These are phyloP conservation scores for Bacterosira constricta DNA, from an alignment of 108 stramenopile genomes.

Conservation along the genomic window DNA sequence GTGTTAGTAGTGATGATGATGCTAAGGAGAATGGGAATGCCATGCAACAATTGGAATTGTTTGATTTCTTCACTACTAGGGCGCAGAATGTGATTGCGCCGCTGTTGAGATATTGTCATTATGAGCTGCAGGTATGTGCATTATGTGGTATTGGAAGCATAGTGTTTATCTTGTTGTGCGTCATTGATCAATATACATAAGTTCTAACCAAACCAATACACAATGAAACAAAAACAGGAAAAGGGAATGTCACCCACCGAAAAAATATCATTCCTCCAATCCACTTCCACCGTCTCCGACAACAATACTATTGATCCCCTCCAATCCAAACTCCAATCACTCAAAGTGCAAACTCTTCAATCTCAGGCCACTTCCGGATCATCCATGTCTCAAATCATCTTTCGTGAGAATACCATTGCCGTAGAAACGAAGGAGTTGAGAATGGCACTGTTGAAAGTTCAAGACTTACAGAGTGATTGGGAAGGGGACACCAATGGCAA, in stretches of 20 bases:
- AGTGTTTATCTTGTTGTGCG: background rate
- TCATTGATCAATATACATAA: background rate
- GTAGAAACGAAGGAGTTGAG: constrained; percentile 57
- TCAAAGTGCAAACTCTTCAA: constrained; percentile 16
- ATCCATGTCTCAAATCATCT: constrained; percentile 45
- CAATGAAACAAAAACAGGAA: constrained; percentile 21
- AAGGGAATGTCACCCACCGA: constrained; percentile 22
- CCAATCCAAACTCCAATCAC: constrained; percentile 14
- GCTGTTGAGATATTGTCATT: constrained; percentile 76
- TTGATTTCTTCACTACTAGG: constrained; percentile 74
- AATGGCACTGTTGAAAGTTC: constrained; percentile 36
- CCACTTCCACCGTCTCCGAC: background rate
- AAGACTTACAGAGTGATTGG: constrained; percentile 37
- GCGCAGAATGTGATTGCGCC: constrained; percentile 76
- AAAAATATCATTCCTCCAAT: constrained; percentile 14
- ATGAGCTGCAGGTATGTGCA: constrained; percentile 58
- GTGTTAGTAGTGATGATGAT: background rate
- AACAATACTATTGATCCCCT: background rate
- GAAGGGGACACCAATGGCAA: background rate
- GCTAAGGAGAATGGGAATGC: constrained; percentile 18
- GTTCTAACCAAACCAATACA: background rate
- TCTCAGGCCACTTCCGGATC: constrained; percentile 12
- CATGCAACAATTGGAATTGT: constrained; percentile 51
- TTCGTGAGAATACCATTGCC: constrained; percentile 61
- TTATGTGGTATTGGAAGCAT: background rate